A percentile compares a stretch with the other conserved stretches of the same genome.
Evolutionary conservation across 768 basidiomycete genomes (phyloP).

Genomic region (Pisolithus orientalis): DNA sequence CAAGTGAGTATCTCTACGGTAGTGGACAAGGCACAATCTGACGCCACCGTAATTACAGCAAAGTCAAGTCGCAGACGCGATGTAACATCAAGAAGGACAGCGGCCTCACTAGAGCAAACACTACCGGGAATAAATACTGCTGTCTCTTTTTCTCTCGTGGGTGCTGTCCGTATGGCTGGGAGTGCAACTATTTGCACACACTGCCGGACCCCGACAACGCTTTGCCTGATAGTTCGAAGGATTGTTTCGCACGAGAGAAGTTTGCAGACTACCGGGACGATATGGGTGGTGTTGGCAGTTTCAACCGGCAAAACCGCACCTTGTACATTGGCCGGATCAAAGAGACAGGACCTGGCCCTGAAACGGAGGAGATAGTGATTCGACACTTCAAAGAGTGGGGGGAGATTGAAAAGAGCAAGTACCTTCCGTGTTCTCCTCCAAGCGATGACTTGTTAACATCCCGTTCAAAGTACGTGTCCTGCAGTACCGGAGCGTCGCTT

Average conservation of each 20-base stretch:
- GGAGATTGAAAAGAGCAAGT: constrained; percentile 83
- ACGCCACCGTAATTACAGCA: constrained; percentile 39
- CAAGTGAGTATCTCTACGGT: constrained; percentile 50
- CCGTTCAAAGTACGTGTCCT: constrained; percentile 67
- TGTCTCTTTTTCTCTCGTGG: constrained; percentile 96
- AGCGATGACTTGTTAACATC: constrained; percentile 4
- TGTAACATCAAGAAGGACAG: constrained; percentile 85
- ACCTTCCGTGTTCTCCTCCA: background rate
- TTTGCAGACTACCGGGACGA: constrained; percentile 97
- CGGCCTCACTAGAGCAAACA: constrained; percentile 93
- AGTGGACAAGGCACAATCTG: constrained; percentile 2
- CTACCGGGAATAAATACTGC: constrained; percentile 84
- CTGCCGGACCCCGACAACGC: constrained; percentile 66
- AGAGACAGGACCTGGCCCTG: constrained; percentile 80
- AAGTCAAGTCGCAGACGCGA: constrained; percentile 90
- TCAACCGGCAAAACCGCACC: constrained; percentile 90
- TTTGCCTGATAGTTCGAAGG: constrained; percentile 88
- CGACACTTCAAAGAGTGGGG: constrained; percentile 98
- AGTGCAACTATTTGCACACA: constrained; percentile 93
- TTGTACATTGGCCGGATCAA: constrained; percentile 92
- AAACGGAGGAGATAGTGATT: constrained; percentile 87
- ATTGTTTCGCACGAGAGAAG: constrained; percentile 96
- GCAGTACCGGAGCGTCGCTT: constrained; percentile 92
- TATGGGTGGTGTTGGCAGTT: constrained; percentile 99
- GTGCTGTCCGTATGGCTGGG: constrained; percentile 97